These are phyloP conservation scores for Ambrosiella beaveri DNA, from an alignment of 2,329 filamentous ascomycete species.

Conservation along the genomic window DNA sequence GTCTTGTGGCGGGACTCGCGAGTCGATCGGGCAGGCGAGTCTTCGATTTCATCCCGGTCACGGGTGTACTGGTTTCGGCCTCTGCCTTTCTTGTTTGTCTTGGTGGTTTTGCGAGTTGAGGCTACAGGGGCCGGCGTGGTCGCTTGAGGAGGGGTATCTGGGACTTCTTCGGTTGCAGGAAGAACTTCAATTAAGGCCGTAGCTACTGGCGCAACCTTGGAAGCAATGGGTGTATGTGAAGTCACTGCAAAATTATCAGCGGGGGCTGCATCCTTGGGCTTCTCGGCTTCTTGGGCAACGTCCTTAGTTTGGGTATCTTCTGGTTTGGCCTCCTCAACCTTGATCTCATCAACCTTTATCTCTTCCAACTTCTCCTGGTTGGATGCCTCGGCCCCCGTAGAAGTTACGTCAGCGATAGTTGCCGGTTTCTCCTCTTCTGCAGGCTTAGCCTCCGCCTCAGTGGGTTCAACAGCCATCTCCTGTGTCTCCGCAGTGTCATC, in stretches of 20 bases:
- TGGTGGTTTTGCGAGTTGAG: slow-evolving; percentile 42
- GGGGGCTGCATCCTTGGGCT: background rate
- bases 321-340: background rate
- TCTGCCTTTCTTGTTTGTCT: slow-evolving; percentile 47
- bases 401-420: too few relatives aligned
- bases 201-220: background rate
- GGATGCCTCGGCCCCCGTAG: too few relatives aligned
- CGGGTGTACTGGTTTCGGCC: slow-evolving; percentile 73
- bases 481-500: slow-evolving; percentile 14
- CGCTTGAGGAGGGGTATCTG: slow-evolving; percentile 19
- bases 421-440: too few relatives aligned
- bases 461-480: background rate
- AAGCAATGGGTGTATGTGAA: background rate
- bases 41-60: slow-evolving; percentile 47
- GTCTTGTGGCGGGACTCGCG: slow-evolving; percentile 21
- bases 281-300: background rate
- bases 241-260: background rate
- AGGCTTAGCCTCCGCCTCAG: too few relatives aligned
- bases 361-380: too few relatives aligned
- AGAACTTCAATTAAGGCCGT: background rate
- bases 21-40: slow-evolving; percentile 39
- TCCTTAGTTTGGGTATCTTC: background rate
- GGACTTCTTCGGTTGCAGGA: background rate
- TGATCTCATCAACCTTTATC: background rate
- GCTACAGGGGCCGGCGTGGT: slow-evolving; percentile 21